Evolutionary conservation across 2,329 filamentous ascomycete species (phyloP), one percentile per base, ranked within the genome.

Genomic region (Nemania serpens): DNA sequence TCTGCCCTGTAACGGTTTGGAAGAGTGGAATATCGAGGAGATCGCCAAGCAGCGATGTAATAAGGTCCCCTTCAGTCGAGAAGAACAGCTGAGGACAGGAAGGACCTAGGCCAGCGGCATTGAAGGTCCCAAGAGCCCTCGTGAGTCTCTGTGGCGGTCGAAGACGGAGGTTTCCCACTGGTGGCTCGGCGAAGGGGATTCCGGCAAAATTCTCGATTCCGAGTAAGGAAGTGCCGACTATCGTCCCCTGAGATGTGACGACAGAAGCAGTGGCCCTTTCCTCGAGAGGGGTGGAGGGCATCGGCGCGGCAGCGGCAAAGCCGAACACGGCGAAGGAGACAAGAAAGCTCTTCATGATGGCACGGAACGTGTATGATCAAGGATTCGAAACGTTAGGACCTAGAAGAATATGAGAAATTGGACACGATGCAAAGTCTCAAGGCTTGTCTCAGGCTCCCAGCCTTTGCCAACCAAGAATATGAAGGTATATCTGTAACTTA

Each of bases 1-100:
- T 80, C 48, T 84, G 77, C 55, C 82, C 81, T 0, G 80, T 79
- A 11, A 82, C 74, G 0, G 74, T 74, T 68, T 88, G 83, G 45
- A 90, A 82, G 6, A 90, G 70, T 0, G 86, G 86, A 0, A 82
- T 77, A 65, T 85, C 76, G n/a, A 82, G 60, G 1, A 89, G 65
- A 9, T 79, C 68, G 1, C 81, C 82, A 0, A 88, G 64, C 1
- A 85, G 73, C 33, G 69, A 72, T 6, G 64, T 70, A 56, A 80
- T 71, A 4, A 79, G 75, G 22, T 75, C 73, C 5, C 71, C 69
- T 11, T 70, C 63, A 0, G 71, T 73, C 11, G 84, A 85, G 65
- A 88, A 79, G 64, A 84, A 80, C 77, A 93, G 88, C 70, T 93
- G 90, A 1, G 91, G 90, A 67, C 91, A 95, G 9, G 88, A 82